phyloP scores from a whole-genome alignment of 164 flowering plant species.

The Cinnamomum micranthum region DNA sequence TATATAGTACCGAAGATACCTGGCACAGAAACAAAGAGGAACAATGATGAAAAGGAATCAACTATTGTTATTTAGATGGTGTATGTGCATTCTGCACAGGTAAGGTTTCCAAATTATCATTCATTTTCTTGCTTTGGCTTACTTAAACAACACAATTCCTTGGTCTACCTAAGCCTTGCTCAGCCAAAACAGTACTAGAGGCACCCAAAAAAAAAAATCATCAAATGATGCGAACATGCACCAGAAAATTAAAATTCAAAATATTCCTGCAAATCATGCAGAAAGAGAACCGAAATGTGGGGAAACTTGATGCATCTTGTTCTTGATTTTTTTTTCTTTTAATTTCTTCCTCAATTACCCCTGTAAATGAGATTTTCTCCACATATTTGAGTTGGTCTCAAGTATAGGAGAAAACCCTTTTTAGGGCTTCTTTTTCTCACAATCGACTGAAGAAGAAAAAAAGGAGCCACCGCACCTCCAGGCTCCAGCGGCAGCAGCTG shows the following conservation, averaged over 20 bases:
- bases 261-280: background rate
- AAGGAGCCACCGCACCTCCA: no score
- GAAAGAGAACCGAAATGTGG: background rate
- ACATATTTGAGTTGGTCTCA: no score
- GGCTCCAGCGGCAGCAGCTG: no score
- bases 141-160: background rate
- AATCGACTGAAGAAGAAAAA: no score
- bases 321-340: no score
- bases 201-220: background rate
- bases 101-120: background rate
- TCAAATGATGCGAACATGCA: background rate
- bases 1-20: slow-evolving; percentile 60
- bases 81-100: background rate
- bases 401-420: no score
- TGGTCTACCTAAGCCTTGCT: background rate
- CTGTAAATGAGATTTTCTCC: no score
- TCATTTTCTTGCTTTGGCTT: background rate
- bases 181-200: background rate
- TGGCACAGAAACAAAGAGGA: slow-evolving; percentile 16
- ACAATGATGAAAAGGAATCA: slow-evolving; percentile 1
- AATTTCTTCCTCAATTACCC: no score
- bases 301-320: background rate
- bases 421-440: no score
- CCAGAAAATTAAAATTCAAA: background rate
- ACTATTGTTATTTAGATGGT: background rate